These are phyloP conservation scores for Moesziomyces sp. DNA, from an alignment of 1,284 basidiomycete genomes.

Conservation along the genomic window DNA sequence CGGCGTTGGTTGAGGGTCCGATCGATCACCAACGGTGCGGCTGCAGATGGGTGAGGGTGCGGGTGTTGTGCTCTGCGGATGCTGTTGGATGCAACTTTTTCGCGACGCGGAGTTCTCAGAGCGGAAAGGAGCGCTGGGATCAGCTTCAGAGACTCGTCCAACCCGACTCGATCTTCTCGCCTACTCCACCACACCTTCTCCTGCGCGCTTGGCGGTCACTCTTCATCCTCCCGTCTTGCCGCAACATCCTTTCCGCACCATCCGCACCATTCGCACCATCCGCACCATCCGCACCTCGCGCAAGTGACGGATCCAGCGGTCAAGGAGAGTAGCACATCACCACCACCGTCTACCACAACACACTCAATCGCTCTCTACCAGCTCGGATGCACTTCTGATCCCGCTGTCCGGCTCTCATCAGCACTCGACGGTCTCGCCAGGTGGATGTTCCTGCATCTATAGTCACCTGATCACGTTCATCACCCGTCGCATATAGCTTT, in stretches of 20 bases:
- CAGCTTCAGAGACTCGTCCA: conserved; percentile 5
- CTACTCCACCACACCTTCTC: neutral
- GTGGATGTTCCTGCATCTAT: neutral
- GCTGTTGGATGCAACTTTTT: conserved; percentile 18
- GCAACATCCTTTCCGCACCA: neutral
- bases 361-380: neutral
- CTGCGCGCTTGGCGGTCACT: conserved; percentile 8
- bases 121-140: conserved; percentile 2
- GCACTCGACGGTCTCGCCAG: neutral
- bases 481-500: neutral
- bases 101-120: conserved; percentile 17
- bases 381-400: conserved; percentile 21
- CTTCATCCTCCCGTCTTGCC: neutral
- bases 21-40: conserved; percentile 25
- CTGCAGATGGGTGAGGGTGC: neutral
- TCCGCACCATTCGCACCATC: too few relatives aligned
- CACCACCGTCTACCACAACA: neutral
- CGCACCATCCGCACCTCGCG: too few relatives aligned
- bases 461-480: neutral
- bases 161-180: conserved; percentile 1
- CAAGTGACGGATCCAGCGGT: too few relatives aligned
- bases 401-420: neutral
- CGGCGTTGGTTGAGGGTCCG: neutral
- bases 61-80: neutral
- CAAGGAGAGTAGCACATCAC: too few relatives aligned